Evolutionary conservation across 768 basidiomycete genomes (phyloP).

Genomic region (Calocybe indica): DNA sequence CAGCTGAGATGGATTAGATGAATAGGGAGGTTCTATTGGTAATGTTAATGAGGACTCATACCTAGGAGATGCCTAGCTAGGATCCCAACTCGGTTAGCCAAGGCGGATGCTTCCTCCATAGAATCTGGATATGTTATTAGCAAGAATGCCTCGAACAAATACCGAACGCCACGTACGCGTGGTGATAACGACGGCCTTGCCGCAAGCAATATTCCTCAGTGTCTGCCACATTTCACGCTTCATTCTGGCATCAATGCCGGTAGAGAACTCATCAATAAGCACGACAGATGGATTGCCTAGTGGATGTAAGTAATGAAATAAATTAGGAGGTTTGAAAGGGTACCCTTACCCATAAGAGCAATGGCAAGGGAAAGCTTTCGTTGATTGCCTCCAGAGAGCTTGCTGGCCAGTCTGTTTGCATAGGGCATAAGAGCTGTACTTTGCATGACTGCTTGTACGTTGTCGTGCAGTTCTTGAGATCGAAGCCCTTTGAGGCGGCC

Average conservation of each 20-base stretch:
- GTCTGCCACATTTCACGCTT: slow-evolving; percentile 83
- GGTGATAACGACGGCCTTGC: slow-evolving; percentile 68
- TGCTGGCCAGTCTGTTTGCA: slow-evolving; percentile 66
- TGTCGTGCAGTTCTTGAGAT: slow-evolving; percentile 38
- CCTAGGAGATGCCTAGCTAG: slow-evolving; percentile 66
- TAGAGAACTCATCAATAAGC: slow-evolving; percentile 80
- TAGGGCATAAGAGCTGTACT: slow-evolving; percentile 56
- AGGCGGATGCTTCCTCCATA: slow-evolving; percentile 80
- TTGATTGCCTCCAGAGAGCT: slow-evolving; percentile 76
- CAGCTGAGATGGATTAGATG: slow-evolving; percentile 31
- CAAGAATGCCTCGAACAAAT: not conserved
- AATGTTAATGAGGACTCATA: slow-evolving; percentile 17
- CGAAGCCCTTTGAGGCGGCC: slow-evolving; percentile 67
- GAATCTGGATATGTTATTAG: slow-evolving; percentile 41
- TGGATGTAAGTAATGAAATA: slow-evolving; percentile 23
- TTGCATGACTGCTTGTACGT: slow-evolving; percentile 50
- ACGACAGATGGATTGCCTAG: slow-evolving; percentile 71
- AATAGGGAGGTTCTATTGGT: not conserved
- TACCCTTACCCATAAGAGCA: slow-evolving; percentile 52
- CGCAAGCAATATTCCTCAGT: slow-evolving; percentile 54
- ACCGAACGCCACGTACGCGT: slow-evolving; percentile 42
- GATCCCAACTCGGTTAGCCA: slow-evolving; percentile 74
- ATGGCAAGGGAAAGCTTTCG: slow-evolving; percentile 73
- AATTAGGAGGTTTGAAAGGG: not conserved
- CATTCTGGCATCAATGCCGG: slow-evolving; percentile 78